Conservation (phyloP, 495 filamentous ascomycete genomes). For the Sordaria brevicollis region DNA sequence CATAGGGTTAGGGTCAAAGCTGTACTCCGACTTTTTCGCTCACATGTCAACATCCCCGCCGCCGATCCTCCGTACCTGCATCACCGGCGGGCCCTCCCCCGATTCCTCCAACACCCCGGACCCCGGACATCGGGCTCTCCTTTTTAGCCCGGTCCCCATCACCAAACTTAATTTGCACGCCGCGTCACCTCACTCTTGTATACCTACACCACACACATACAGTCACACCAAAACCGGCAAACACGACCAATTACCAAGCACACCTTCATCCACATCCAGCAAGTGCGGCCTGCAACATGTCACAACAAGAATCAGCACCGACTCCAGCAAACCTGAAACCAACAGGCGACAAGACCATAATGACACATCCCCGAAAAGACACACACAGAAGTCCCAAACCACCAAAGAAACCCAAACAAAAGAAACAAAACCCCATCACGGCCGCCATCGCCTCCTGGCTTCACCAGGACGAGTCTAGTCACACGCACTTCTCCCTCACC, state of each 20-base stretch:
- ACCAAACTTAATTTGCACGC: background rate
- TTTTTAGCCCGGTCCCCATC: background rate
- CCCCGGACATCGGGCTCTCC: background rate
- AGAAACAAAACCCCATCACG: constrained; percentile 18
- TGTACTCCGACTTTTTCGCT: background rate
- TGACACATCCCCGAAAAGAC: too few relatives aligned
- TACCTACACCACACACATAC: background rate
- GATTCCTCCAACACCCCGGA: background rate
- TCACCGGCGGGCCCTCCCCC: background rate
- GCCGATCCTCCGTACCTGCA: background rate
- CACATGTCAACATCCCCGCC: background rate
- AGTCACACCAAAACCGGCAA: background rate
- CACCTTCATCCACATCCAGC: too few relatives aligned
- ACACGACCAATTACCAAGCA: background rate
- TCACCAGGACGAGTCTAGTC: background rate
- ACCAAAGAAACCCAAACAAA: constrained; percentile 14
- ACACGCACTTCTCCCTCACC: background rate
- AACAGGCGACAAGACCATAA: too few relatives aligned
- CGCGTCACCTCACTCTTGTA: background rate
- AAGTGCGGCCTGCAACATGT: background rate
- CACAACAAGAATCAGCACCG: background rate
- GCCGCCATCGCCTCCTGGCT: constrained; percentile 23
- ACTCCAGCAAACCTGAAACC: too few relatives aligned
- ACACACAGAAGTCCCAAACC: background rate
- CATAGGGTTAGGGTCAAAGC: background rate